phyloP scores from a whole-genome alignment of 1,284 basidiomycete species.

The Neolentinus lepideus region DNA sequence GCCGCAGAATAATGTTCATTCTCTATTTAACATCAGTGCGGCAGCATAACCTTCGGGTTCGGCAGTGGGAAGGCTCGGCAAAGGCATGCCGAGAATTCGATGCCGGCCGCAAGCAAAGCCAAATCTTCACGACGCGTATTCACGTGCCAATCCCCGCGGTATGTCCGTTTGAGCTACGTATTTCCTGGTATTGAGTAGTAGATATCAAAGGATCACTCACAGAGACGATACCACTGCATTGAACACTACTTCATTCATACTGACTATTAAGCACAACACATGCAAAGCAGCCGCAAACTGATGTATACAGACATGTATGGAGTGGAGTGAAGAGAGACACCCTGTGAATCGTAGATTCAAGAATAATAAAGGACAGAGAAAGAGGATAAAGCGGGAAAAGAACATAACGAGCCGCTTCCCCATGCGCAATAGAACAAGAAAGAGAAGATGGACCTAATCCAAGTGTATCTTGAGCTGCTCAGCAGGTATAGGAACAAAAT shows the following conservation, averaged over 20 bases:
- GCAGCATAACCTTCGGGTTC: background rate
- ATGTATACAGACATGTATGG: slow-evolving; percentile 3
- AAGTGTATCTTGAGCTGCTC: slow-evolving; percentile 88
- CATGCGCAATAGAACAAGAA: background rate
- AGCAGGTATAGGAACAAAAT: slow-evolving; percentile 91
- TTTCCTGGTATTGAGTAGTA: background rate
- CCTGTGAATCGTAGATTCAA: slow-evolving; percentile 1
- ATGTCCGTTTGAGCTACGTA: background rate
- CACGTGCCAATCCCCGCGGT: background rate
- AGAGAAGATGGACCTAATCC: slow-evolving; percentile 38
- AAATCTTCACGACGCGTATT: background rate
- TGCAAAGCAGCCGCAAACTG: background rate
- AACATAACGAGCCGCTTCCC: background rate
- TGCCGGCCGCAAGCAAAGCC: background rate
- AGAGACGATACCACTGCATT: background rate
- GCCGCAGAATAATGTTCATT: background rate
- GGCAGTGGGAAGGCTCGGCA: background rate
- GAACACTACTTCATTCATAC: slow-evolving; percentile 1
- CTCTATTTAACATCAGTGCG: background rate
- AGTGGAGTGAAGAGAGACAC: background rate
- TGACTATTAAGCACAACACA: slow-evolving; percentile 1
- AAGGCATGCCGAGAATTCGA: background rate
- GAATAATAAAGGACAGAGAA: background rate
- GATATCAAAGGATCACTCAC: background rate
- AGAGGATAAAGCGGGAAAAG: background rate